Conservation (phyloP, 441 rosid genomes). For the Euphorbia celastroides region DNA sequence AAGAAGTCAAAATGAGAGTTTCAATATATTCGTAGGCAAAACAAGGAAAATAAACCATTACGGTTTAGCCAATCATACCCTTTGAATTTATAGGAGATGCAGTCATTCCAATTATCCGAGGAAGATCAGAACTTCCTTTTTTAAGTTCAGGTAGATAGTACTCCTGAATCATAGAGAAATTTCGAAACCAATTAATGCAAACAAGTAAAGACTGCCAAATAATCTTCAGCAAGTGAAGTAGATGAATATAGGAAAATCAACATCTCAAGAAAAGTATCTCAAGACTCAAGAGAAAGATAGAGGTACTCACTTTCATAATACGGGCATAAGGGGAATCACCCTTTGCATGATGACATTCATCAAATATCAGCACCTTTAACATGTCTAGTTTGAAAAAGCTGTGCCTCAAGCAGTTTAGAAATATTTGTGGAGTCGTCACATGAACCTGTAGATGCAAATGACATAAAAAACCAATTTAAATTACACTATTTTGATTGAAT, state of each 20-base stretch:
- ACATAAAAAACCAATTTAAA: not conserved
- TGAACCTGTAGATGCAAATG: constrained; percentile 46
- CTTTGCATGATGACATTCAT: constrained; percentile 93
- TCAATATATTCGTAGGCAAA: not conserved
- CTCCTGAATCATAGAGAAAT: constrained; percentile 44
- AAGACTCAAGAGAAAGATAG: not conserved
- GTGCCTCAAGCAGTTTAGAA: constrained; percentile 68
- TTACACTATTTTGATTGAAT: not conserved
- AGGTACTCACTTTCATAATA: constrained; percentile 61
- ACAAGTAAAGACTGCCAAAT: not conserved
- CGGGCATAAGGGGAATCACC: constrained; percentile 69
- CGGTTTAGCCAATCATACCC: constrained; percentile 34
- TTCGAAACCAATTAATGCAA: not conserved
- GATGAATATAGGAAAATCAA: not conserved
- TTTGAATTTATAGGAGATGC: constrained; percentile 86
- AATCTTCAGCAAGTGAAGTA: not conserved
- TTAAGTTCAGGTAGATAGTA: constrained; percentile 55
- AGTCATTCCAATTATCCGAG: constrained; percentile 92
- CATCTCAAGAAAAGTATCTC: not conserved
- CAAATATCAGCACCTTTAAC: constrained; percentile 74
- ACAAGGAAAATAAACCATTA: not conserved
- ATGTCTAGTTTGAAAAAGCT: constrained; percentile 46
- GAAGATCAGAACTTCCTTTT: constrained; percentile 36
- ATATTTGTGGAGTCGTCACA: constrained; percentile 90
- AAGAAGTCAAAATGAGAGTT: constrained; percentile 1